Percentiles rank a stretch among this genome's conserved stretches.
phyloP scores from a whole-genome alignment of 2,329 filamentous ascomycete genomes.

The Trichoderma sp. region DNA sequence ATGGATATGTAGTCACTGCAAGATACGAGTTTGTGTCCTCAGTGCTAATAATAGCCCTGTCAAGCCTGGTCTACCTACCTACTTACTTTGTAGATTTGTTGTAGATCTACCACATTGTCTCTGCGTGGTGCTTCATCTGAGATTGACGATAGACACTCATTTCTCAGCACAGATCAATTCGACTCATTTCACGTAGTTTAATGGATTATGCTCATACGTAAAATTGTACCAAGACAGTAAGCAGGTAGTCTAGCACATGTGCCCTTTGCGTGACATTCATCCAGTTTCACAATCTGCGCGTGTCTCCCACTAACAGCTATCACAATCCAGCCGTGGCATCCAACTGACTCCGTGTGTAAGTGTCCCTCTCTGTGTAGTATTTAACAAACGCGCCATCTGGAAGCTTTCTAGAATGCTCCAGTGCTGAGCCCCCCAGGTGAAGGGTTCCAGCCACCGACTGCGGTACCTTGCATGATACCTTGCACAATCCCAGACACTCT shows the following conservation, averaged over 20 bases:
- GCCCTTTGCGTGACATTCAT: not conserved
- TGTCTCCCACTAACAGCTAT: not conserved
- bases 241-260: not conserved
- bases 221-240: not conserved
- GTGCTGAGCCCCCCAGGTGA: not conserved
- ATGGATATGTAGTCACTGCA: not conserved
- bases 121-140: not conserved
- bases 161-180: not conserved
- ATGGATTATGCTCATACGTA: not conserved
- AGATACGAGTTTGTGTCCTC: not conserved
- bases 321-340: not conserved
- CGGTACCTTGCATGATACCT: conserved; percentile 11
- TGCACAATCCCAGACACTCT: not conserved
- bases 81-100: not conserved
- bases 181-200: not conserved
- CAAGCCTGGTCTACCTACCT: not conserved
- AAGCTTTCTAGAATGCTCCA: conserved; percentile 5
- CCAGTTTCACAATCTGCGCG: not conserved
- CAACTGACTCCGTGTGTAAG: not conserved
- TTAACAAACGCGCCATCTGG: not conserved
- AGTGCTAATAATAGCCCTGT: not conserved
- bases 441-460: not conserved
- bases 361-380: not conserved
- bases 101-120: not conserved
- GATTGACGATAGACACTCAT: not conserved